Evolutionary conservation across 345 rosid genomes (phyloP).

Genomic region (Bretschneidera sinensis): DNA sequence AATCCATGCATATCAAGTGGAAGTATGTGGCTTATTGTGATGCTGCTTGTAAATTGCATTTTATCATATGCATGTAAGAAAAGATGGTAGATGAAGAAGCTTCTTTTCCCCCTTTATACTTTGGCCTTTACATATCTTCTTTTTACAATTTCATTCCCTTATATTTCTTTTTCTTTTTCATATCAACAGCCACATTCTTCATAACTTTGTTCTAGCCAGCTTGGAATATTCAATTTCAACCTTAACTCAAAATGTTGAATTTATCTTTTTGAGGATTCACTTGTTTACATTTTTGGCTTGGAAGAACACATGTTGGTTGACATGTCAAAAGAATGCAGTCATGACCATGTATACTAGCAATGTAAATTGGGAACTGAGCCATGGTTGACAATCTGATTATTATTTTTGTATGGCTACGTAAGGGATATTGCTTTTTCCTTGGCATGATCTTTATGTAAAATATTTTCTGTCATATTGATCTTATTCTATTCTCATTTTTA

Average conservation of each 20-base stretch:
- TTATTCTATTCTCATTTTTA: slow-evolving; percentile 24
- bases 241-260: background rate
- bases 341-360: background rate
- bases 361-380: background rate
- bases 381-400: too few species aligned
- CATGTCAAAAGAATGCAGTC: background rate
- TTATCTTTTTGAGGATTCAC: background rate
- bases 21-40: too few species aligned
- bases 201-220: background rate
- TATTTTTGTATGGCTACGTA: too few species aligned
- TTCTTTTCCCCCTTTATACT: background rate
- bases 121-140: background rate
- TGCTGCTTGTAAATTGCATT: background rate
- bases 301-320: background rate
- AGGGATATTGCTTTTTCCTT: too few species aligned
- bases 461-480: background rate
- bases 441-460: background rate
- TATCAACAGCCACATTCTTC: background rate
- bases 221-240: background rate
- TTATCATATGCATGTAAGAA: too few species aligned
- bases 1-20: background rate
- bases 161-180: background rate
- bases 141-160: background rate
- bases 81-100: too few species aligned
- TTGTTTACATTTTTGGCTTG: background rate